Evolutionary conservation across 225 moss, liverwort and hornwort species (phyloP).

Genomic region (Polytrichum formosum): DNA sequence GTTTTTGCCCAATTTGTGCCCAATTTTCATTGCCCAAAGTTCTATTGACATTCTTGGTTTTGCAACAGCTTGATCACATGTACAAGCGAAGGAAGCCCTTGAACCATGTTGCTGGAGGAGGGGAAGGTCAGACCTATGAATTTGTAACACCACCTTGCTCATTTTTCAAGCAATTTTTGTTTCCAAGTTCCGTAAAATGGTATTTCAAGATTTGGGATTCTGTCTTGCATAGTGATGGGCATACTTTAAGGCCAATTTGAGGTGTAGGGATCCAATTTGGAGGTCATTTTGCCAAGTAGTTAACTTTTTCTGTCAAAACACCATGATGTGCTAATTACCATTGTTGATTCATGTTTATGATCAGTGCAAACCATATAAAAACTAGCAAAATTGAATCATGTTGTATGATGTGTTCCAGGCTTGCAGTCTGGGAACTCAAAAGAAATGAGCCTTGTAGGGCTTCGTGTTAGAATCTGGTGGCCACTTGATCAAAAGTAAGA

Average conservation of each 20-base stretch:
- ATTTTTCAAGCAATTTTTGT: neutral
- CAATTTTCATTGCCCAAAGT: neutral
- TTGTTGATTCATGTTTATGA: neutral
- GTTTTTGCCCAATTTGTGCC: neutral
- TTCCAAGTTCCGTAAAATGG: no score
- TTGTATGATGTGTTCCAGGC: neutral
- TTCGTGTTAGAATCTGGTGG: constrained; percentile 76
- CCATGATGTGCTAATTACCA: neutral
- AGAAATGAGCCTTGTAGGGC: constrained; percentile 49
- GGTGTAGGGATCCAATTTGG: neutral
- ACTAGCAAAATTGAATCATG: neutral
- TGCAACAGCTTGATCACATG: constrained; percentile 15
- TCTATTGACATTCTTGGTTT: neutral
- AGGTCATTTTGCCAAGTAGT: neutral
- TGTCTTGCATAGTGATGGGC: neutral
- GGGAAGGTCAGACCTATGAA: constrained; percentile 17
- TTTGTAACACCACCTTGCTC: constrained; percentile 2
- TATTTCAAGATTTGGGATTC: neutral
- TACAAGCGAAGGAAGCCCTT: constrained; percentile 16
- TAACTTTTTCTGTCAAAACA: neutral
- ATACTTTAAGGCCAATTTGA: neutral
- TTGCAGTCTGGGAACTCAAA: constrained; percentile 23
- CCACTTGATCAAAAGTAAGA: constrained; percentile 77
- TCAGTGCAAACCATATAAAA: neutral
- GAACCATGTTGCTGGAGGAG: constrained; percentile 14